phyloP scores from a whole-genome alignment of 2,329 filamentous ascomycete species.

The Ophioceras dolichostomum region DNA sequence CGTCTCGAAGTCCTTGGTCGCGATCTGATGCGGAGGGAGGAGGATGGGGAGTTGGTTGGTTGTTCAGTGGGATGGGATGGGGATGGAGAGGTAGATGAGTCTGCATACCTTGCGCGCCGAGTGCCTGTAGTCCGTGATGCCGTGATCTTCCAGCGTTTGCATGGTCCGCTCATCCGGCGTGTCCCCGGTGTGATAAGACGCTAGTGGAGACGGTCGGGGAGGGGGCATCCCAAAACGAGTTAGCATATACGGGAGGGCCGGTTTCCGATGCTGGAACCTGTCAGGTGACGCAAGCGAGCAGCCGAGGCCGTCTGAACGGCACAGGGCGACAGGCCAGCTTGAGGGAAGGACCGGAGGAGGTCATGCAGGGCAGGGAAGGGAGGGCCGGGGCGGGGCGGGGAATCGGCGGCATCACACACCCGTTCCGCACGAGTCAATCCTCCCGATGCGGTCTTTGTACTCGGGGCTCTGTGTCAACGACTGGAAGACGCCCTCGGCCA shows the following conservation, averaged over 20 bases:
- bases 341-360: background rate
- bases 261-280: too few relatives aligned
- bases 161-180: conserved; percentile 75
- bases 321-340: too few relatives aligned
- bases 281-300: too few relatives aligned
- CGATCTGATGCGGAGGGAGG: background rate
- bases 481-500: conserved; percentile 91
- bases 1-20: conserved; percentile 52
- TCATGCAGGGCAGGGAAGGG: background rate
- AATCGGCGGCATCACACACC: conserved; percentile 20
- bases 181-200: conserved; percentile 68
- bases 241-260: too few relatives aligned
- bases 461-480: conserved; percentile 50
- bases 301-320: too few relatives aligned
- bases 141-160: conserved; percentile 59
- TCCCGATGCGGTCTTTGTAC: conserved; percentile 46
- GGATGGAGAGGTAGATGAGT: too few relatives aligned
- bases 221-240: too few relatives aligned
- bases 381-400: too few relatives aligned
- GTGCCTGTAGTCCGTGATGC: conserved; percentile 68
- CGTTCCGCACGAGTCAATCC: conserved; percentile 83
- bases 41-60: background rate
- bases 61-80: background rate
- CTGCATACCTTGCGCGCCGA: conserved; percentile 55
- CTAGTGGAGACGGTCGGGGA: background rate